These are phyloP conservation scores for Brassica carinata DNA, from an alignment of 345 rosid species.

Conservation along the genomic window DNA sequence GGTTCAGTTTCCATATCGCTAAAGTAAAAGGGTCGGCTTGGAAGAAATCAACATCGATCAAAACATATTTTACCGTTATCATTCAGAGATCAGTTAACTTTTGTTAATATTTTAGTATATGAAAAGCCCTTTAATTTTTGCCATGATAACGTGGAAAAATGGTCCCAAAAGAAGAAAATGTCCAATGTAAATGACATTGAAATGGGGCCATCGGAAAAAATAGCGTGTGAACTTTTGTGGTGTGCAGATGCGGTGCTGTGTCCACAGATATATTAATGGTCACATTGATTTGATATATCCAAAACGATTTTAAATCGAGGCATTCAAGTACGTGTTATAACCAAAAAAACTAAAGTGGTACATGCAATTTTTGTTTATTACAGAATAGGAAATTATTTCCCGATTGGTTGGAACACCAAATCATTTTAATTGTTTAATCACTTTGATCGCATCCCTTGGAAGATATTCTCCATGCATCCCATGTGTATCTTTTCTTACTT, in stretches of 20 bases:
- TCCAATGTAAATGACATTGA: conserved; percentile 29
- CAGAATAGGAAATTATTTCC: conserved; percentile 39
- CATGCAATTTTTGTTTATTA: conserved; percentile 36
- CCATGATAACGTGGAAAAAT: conserved; percentile 32
- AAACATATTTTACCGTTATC: neutral
- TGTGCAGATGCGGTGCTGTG: conserved; percentile 11
- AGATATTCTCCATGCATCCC: conserved; percentile 21
- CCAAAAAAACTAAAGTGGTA: conserved; percentile 14
- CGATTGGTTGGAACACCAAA: conserved; percentile 29
- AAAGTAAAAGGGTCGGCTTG: neutral
- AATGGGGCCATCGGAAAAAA: conserved; percentile 15
- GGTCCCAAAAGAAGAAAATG: conserved; percentile 41
- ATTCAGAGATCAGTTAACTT: neutral
- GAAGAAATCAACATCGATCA: neutral
- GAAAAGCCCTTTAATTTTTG: neutral
- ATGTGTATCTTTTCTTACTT: conserved; percentile 24
- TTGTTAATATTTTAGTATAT: neutral
- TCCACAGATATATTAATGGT: conserved; percentile 35
- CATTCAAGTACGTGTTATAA: conserved; percentile 36
- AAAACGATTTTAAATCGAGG: conserved; percentile 35
- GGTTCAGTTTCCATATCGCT: conserved; percentile 12
- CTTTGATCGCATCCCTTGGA: conserved; percentile 31
- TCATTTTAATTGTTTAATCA: conserved; percentile 11
- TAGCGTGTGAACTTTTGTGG: conserved; percentile 10
- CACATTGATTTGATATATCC: conserved; percentile 38